Evolutionary conservation across 768 basidiomycete species (phyloP).

Genomic region (Boletellus ananas): DNA sequence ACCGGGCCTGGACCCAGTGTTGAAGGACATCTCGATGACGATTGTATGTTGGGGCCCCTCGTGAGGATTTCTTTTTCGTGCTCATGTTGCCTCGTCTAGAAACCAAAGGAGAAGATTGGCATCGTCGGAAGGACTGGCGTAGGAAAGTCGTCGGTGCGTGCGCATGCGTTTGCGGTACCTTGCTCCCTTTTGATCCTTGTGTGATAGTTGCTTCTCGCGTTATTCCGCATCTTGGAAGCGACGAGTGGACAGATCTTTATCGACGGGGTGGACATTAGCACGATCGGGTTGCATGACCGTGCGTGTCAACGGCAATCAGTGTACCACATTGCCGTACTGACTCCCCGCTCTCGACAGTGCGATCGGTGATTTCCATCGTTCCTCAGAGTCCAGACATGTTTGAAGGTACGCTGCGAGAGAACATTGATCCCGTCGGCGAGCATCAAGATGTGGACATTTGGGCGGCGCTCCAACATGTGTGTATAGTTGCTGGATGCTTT

Average conservation of each 20-base stretch:
- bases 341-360: constrained; percentile 38
- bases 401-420: constrained; percentile 75
- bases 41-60: constrained; percentile 44
- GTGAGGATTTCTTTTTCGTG: background rate
- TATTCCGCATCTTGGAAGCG: constrained; percentile 78
- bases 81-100: constrained; percentile 35
- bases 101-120: constrained; percentile 81
- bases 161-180: background rate
- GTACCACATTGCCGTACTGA: background rate
- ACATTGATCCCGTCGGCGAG: constrained; percentile 82
- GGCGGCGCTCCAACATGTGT: constrained; percentile 70
- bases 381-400: constrained; percentile 75
- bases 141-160: constrained; percentile 67
- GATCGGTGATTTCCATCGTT: constrained; percentile 79
- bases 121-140: constrained; percentile 82
- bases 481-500: background rate
- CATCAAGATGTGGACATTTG: constrained; percentile 82
- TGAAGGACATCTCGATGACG: constrained; percentile 67
- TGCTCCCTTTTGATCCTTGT: background rate
- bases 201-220: constrained; percentile 55
- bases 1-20: constrained; percentile 70
- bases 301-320: constrained; percentile 1
- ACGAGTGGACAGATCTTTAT: constrained; percentile 62
- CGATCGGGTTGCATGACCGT: constrained; percentile 66
- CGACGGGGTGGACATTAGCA: constrained; percentile 73